Evolutionary conservation across 257 asterid species (phyloP).

Genomic region (Ophiorrhiza pumila): DNA sequence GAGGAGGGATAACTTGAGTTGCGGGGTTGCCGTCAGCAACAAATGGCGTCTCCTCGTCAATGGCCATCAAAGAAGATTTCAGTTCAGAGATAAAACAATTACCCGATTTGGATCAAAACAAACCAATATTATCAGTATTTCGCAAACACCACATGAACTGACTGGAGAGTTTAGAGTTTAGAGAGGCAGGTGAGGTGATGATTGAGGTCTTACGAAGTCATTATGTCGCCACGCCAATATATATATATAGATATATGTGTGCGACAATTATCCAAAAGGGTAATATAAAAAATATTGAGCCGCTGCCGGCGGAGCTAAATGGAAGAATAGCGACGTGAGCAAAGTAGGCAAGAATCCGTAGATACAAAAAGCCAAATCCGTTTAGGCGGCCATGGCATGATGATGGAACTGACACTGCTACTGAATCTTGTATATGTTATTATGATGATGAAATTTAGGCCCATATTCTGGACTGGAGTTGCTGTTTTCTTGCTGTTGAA

Average conservation of each 20-base stretch:
- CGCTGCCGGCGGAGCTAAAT: conserved; percentile 5
- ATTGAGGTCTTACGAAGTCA: too few species aligned
- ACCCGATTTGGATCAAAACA: background rate
- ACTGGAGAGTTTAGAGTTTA: background rate
- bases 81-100: background rate
- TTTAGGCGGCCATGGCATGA: conserved; percentile 5
- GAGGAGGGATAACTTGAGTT: conserved; percentile 14
- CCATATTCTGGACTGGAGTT: background rate
- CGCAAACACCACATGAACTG: background rate
- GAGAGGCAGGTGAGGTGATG: too few species aligned
- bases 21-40: conserved; percentile 17
- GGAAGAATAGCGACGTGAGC: conserved; percentile 15
- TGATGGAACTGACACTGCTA: background rate
- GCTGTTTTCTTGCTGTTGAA: background rate
- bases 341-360: conserved; percentile 1
- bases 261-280: background rate
- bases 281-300: background rate
- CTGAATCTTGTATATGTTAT: background rate
- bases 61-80: conserved; percentile 41
- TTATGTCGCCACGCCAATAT: too few species aligned
- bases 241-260: too few species aligned
- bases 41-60: conserved; percentile 63
- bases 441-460: background rate
- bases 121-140: background rate
- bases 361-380: background rate